These are phyloP conservation scores for Penicillium sp. DNA, from an alignment of 2,329 filamentous ascomycete species.

Conservation along the genomic window DNA sequence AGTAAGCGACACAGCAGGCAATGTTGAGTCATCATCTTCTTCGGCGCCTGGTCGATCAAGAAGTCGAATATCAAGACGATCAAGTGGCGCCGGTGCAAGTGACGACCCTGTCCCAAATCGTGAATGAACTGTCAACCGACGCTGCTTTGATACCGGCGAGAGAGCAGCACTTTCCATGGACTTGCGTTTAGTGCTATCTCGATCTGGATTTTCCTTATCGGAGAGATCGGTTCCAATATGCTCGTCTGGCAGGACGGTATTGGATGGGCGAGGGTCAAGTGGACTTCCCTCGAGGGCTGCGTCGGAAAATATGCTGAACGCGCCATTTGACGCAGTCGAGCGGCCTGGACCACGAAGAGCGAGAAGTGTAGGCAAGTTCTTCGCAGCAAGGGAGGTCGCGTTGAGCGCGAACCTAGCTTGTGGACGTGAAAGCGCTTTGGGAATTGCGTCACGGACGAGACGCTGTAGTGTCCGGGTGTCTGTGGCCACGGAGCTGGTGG, in stretches of 20 bases:
- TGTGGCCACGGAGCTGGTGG: constrained; percentile 27
- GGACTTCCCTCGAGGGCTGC: constrained; percentile 56
- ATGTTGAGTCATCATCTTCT: constrained; percentile 12
- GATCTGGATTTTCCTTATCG: constrained; percentile 17
- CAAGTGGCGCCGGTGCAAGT: constrained; percentile 38
- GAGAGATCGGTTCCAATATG: constrained; percentile 20
- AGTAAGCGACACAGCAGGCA: constrained; percentile 51
- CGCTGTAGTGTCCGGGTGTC: constrained; percentile 67
- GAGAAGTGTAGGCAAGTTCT: constrained; percentile 70
- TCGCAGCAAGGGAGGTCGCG: constrained; percentile 67
- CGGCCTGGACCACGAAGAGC: constrained; percentile 69
- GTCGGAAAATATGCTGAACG: constrained; percentile 77
- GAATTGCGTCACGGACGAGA: constrained; percentile 75
- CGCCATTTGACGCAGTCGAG: constrained; percentile 71
- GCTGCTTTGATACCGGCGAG: constrained; percentile 54
- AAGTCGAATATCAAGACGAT: constrained; percentile 53
- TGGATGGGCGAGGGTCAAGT: constrained; percentile 48
- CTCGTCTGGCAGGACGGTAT: constrained; percentile 34
- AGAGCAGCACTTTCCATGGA: constrained; percentile 4
- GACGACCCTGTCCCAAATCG: constrained; percentile 65
- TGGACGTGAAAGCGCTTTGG: constrained; percentile 76
- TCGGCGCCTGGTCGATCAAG: constrained; percentile 42
- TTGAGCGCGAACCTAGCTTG: constrained; percentile 70
- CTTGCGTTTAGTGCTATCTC: constrained; percentile 9
- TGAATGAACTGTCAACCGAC: constrained; percentile 62